Conservation (phyloP, 1,139 yeast genomes). For the Arxiozyma bovina region DNA sequence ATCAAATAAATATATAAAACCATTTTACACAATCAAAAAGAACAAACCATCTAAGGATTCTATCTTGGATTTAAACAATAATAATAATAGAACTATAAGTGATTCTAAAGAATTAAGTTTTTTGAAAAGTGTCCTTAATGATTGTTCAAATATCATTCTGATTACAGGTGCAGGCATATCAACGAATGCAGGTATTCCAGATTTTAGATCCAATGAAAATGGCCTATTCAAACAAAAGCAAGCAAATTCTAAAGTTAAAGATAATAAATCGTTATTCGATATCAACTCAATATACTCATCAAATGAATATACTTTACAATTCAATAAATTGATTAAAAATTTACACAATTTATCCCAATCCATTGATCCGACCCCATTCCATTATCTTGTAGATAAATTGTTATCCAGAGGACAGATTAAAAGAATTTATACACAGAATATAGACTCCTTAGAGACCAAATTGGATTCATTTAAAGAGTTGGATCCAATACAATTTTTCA, state of each 20-base stretch:
- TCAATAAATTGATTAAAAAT: conserved; percentile 65
- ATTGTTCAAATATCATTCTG: conserved; percentile 43
- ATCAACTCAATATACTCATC: conserved; percentile 61
- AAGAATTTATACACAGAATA: conserved; percentile 72
- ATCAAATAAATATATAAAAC: conserved; percentile 6
- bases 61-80: neutral
- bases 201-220: conserved; percentile 67
- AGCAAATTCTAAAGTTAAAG: conserved; percentile 22
- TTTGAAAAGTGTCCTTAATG: conserved; percentile 38
- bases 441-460: conserved; percentile 38
- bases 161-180: conserved; percentile 87
- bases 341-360: conserved; percentile 48
- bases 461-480: conserved; percentile 41
- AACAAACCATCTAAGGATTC: conserved; percentile 1
- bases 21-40: conserved; percentile 9
- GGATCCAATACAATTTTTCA: conserved; percentile 34
- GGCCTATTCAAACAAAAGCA: conserved; percentile 70
- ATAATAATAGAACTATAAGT: conserved; percentile 22
- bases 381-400: conserved; percentile 48
- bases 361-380: conserved; percentile 69
- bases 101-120: conserved; percentile 29
- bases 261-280: conserved; percentile 52
- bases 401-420: conserved; percentile 55
- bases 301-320: conserved; percentile 48
- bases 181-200: conserved; percentile 87